These are phyloP conservation scores for Apiospora sp. DNA, from an alignment of 2,329 filamentous ascomycete genomes.

Conservation along the genomic window DNA sequence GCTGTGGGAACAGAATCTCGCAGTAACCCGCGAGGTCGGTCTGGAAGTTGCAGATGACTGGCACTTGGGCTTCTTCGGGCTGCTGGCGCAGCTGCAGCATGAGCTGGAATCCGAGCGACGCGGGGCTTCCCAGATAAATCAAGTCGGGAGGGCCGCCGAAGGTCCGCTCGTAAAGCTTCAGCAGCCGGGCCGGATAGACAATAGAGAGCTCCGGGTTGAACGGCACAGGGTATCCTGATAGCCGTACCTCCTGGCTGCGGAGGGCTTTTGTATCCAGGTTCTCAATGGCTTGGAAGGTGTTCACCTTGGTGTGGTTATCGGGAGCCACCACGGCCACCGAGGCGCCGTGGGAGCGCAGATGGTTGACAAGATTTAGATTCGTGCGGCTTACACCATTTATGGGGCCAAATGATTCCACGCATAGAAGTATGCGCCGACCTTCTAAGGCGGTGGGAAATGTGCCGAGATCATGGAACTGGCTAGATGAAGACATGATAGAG, in stretches of 20 bases:
- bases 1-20: slow-evolving; percentile 71
- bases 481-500: background rate
- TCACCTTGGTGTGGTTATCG: slow-evolving; percentile 60
- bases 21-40: slow-evolving; percentile 76
- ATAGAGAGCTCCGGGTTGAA: slow-evolving; percentile 77
- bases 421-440: slow-evolving; percentile 70
- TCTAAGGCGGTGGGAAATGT: slow-evolving; percentile 58
- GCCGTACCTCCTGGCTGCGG: slow-evolving; percentile 60
- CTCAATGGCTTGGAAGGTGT: slow-evolving; percentile 59
- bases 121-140: slow-evolving; percentile 74
- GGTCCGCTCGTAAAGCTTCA: slow-evolving; percentile 65
- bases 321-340: slow-evolving; percentile 74
- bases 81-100: slow-evolving; percentile 73
- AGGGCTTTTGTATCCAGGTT: slow-evolving; percentile 42
- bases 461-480: slow-evolving; percentile 48
- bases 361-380: slow-evolving; percentile 73
- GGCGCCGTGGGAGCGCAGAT: slow-evolving; percentile 69
- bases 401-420: slow-evolving; percentile 75
- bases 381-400: slow-evolving; percentile 79
- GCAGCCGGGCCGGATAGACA: slow-evolving; percentile 73
- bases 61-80: slow-evolving; percentile 59
- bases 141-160: slow-evolving; percentile 69
- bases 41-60: slow-evolving; percentile 74
- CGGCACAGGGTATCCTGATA: slow-evolving; percentile 71
- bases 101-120: slow-evolving; percentile 74